Evolutionary conservation across 2,329 filamentous ascomycete genomes (phyloP), one percentile per base, ranked within the genome.

Genomic region (Ophiocordyceps camponoti-saundersi): DNA sequence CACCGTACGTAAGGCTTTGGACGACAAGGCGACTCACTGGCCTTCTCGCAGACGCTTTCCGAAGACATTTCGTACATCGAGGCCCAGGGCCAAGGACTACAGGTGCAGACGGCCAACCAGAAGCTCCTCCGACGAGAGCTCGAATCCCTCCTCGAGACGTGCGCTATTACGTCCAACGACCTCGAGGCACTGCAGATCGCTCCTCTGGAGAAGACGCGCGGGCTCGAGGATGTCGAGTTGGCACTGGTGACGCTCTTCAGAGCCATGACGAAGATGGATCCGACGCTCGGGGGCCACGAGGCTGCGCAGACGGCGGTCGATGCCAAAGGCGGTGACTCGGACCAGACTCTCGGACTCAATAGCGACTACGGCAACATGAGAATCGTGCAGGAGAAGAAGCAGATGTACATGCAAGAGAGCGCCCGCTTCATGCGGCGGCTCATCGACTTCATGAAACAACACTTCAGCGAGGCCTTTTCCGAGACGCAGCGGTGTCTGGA

Each of bases 51-150:
- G 83, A 96, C 89, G 44, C 72, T 98, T 29, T 88, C 89, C 48
- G 90, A 96, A 45, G 92, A 98, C 56, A 93, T 98, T 55, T 82
- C 88, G 3, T 96, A 93, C 60, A 96, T 98, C 53, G 92, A 98
- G 66, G 88, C 92, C 2, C 92, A 98, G 63, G 89, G 87, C 7
- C 90, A 98, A 65, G 92, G 92, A 69, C 69, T 98, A 44, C 92
- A 98, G 58, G 90, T 98, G 7, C 92, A 96, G 64, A 90, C 90
- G 20, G 87, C 92, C 40, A 98, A 98, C 56, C 92, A 98, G 61
- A 95, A 95, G 61, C 74, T 95, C 26, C 73, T 98, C 44, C 87
- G 90, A 61, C 85, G 82, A 51, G 92, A 98, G 62, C 73, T 98
- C 2, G 80, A 93, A 60, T 84, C 82, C 32, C 70, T 96, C n/a